Evolutionary conservation across 2,329 filamentous ascomycete species (phyloP).

Genomic region (Mariannaea elegans): DNA sequence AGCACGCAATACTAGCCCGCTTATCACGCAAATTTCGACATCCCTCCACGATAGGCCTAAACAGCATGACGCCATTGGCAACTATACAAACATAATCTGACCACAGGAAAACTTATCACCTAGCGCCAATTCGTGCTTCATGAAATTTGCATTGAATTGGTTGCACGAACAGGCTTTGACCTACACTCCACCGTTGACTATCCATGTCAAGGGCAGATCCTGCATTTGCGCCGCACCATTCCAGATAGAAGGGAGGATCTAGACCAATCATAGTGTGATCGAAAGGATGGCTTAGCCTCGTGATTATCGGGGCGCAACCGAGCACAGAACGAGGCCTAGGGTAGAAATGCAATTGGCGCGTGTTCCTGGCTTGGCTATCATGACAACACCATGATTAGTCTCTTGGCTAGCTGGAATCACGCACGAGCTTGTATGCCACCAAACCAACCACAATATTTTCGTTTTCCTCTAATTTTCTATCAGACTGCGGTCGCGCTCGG

Average conservation of each 20-base stretch:
- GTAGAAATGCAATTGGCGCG: neutral
- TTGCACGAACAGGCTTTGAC: neutral
- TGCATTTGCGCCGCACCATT: neutral
- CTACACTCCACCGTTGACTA: no score
- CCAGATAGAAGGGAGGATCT: neutral
- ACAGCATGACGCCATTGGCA: conserved; percentile 14
- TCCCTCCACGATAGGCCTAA: conserved; percentile 11
- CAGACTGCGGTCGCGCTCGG: neutral
- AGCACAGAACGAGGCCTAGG: neutral
- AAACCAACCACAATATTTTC: neutral
- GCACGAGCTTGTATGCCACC: conserved; percentile 5
- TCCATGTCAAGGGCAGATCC: no score
- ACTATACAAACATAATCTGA: conserved; percentile 2
- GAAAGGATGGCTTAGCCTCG: no score
- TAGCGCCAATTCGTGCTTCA: neutral
- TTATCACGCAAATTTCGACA: conserved; percentile 7
- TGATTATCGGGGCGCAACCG: neutral
- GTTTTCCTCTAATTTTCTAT: neutral
- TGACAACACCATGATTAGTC: no score
- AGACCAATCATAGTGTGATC: no score
- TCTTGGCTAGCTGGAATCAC: neutral
- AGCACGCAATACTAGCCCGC: conserved; percentile 19
- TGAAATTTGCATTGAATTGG: neutral
- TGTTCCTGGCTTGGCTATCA: no score
- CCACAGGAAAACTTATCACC: neutral